Conservation (phyloP, 306 rosid species). For the Acacia acuminata region DNA sequence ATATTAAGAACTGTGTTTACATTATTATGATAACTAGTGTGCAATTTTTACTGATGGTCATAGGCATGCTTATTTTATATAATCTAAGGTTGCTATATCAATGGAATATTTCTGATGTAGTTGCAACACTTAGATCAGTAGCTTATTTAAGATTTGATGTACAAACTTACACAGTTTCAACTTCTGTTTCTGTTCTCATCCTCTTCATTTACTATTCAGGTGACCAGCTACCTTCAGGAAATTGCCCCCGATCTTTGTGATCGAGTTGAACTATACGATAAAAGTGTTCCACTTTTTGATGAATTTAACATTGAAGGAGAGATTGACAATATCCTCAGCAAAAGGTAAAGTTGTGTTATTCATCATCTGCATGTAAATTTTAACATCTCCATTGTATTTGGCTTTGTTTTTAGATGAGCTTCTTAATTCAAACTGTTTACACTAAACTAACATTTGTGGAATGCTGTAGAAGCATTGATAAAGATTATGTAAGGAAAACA, state of each 20-base stretch:
- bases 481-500: constrained; percentile 15
- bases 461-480: not conserved
- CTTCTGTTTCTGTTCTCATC: constrained; percentile 20
- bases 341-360: constrained; percentile 56
- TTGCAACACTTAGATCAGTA: not conserved
- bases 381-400: not conserved
- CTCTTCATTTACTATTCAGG: constrained; percentile 55
- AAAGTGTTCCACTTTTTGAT: constrained; percentile 83
- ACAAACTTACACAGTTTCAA: constrained; percentile 5
- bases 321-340: constrained; percentile 82
- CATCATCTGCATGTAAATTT: constrained; percentile 11
- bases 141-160: constrained; percentile 25
- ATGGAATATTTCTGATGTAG: constrained; percentile 23
- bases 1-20: constrained; percentile 21
- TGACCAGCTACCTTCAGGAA: constrained; percentile 94
- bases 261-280: constrained; percentile 74
- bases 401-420: not conserved
- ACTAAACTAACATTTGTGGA: constrained; percentile 11
- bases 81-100: constrained; percentile 23
- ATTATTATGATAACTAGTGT: not conserved
- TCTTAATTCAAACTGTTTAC: not conserved
- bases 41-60: constrained; percentile 19
- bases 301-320: constrained; percentile 89
- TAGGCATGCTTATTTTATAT: constrained; percentile 25
- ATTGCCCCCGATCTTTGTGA: constrained; percentile 95